Conservation (phyloP, 495 filamentous ascomycete species). For the Xylaria grammica region DNA sequence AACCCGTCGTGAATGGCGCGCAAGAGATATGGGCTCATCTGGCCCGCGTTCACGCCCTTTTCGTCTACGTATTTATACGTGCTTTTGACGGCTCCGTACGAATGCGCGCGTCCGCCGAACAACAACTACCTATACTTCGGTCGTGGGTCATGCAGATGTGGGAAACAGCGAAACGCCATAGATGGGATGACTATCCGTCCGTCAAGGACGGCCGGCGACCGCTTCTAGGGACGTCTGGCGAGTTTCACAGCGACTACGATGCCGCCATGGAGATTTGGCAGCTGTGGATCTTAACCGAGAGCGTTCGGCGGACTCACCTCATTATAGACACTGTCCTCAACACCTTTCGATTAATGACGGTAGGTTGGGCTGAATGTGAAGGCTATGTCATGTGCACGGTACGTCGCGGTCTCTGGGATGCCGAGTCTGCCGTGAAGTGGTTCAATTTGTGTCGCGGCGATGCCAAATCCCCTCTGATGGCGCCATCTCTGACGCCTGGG, state of each 20-base stretch:
- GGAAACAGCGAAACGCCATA: conserved; percentile 34
- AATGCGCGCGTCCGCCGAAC: conserved; percentile 23
- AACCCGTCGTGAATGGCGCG: neutral
- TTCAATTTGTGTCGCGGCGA: conserved; percentile 12
- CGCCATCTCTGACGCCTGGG: conserved; percentile 5
- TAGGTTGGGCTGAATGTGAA: conserved; percentile 47
- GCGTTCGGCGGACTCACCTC: conserved; percentile 48
- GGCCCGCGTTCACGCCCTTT: conserved; percentile 42
- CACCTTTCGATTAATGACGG: conserved; percentile 45
- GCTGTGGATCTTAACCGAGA: conserved; percentile 54
- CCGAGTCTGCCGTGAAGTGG: conserved; percentile 36
- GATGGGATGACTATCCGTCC: conserved; percentile 27
- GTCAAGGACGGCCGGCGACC: conserved; percentile 1
- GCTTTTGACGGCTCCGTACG: conserved; percentile 34
- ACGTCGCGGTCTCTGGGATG: conserved; percentile 45
- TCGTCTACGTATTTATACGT: conserved; percentile 45
- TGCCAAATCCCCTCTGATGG: conserved; percentile 10
- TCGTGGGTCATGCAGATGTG: conserved; percentile 14
- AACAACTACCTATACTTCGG: conserved; percentile 16
- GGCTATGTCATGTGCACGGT: conserved; percentile 47
- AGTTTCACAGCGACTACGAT: conserved; percentile 34
- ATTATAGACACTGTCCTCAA: conserved; percentile 46
- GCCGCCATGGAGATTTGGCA: conserved; percentile 41
- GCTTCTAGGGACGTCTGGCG: neutral
- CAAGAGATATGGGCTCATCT: conserved; percentile 37